These are phyloP conservation scores for Haberlea rhodopensis DNA, from an alignment of 257 asterid genomes.

Conservation along the genomic window DNA sequence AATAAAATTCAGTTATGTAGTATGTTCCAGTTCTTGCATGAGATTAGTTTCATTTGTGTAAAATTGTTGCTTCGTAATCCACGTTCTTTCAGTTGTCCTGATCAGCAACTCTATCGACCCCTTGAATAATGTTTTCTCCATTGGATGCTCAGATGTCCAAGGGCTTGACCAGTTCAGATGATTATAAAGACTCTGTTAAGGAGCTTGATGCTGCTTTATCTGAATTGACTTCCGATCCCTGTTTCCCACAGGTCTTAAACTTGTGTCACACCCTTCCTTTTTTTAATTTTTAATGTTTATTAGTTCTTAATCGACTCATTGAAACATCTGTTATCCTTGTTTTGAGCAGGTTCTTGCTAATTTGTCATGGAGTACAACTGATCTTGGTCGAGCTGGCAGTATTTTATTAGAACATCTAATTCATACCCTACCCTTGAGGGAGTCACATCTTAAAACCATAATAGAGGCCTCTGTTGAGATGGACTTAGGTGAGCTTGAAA, in stretches of 20 bases:
- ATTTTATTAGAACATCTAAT: conserved; percentile 49
- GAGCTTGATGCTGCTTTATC: conserved; percentile 58
- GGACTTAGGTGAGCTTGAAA: conserved; percentile 42
- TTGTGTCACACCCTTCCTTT: not conserved
- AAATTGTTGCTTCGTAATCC: too few species aligned
- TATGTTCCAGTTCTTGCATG: too few species aligned
- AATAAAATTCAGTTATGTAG: too few species aligned
- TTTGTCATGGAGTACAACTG: conserved; percentile 44
- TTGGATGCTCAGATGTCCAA: conserved; percentile 42
- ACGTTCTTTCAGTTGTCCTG: too few species aligned
- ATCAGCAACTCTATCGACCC: not conserved
- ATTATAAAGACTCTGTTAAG: conserved; percentile 46
- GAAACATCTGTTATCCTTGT: not conserved
- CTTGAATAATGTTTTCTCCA: conserved; percentile 9
- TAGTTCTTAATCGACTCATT: not conserved
- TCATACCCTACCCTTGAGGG: conserved; percentile 61
- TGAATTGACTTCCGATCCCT: conserved; percentile 40
- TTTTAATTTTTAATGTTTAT: conserved; percentile 12
- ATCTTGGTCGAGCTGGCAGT: conserved; percentile 45
- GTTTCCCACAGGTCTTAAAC: conserved; percentile 56
- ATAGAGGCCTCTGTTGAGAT: conserved; percentile 53
- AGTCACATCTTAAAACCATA: conserved; percentile 56
- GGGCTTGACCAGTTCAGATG: conserved; percentile 43
- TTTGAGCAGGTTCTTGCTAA: conserved; percentile 56
- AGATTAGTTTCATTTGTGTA: too few species aligned